Evolutionary conservation across 345 rosid species (phyloP).

Genomic region (Xanthoceras sorbifolium): DNA sequence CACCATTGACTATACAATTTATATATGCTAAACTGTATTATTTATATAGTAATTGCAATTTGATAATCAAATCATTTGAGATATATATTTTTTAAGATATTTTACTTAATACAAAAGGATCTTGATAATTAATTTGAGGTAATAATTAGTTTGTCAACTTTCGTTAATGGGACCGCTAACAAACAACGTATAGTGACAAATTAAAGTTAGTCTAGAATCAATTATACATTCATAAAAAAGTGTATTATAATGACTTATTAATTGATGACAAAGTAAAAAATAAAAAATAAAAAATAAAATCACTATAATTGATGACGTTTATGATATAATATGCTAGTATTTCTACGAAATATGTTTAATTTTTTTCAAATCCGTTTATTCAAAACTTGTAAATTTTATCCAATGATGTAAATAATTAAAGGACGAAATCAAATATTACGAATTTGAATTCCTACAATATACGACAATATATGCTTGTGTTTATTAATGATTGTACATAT

Average conservation of each 20-base stretch:
- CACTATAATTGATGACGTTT: neutral
- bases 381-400: neutral
- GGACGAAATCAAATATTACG: neutral
- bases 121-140: neutral
- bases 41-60: too few relatives aligned
- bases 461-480: neutral
- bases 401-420: too few relatives aligned
- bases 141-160: neutral
- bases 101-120: too few relatives aligned
- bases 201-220: neutral
- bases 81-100: too few relatives aligned
- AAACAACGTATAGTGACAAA: neutral
- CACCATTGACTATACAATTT: neutral
- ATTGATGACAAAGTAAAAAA: neutral
- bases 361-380: neutral
- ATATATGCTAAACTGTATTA: neutral
- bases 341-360: neutral
- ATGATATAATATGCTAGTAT: neutral
- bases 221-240: neutral
- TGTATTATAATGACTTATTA: too few relatives aligned
- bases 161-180: neutral
- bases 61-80: too few relatives aligned
- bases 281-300: neutral
- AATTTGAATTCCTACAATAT: neutral
- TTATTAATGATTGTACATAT: neutral